Base-by-base conservation (phyloP, 805 yeast species). In the Candida nitratophila region DNA sequence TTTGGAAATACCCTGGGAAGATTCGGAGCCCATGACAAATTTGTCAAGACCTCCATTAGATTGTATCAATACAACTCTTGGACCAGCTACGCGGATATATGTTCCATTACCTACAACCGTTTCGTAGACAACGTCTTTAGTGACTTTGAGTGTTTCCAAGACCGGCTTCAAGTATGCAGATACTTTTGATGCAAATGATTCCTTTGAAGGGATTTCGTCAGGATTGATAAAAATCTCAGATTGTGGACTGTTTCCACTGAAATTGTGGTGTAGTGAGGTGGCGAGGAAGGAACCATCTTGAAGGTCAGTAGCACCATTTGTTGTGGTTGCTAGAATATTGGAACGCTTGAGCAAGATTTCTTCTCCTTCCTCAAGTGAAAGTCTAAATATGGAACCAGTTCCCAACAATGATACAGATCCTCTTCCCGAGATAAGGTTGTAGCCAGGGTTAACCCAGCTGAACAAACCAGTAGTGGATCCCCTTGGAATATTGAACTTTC, bases 361-460 rank as follows among this genome's bases (percentile, higher is more conserved):
- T 49, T 80, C 85, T 20, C 57, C 69, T 16, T 63, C 69, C 3
- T 52, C 61, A 21, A 80, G 56, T 29, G 63, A 63, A 15, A 78
- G 60, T 46, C 68, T 70, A 55, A 76, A 77, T 20, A 80, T 57
- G 12, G 75, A 67, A 0, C 86, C 85, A 21, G 65, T 62, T 1
- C 83, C 85, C 15, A 69, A 73, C 15, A 81, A 49, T 1, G 79
- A 78, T 2, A 68, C 68, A 41, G 68, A 71, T 0, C 86, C 86
- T 47, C 86, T 65, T 1, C 86, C 86, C 22, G 74, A 69, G 6
- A 78, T 49, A 32, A 75, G 60, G 0, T 71, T 63, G 52, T 70
- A 79, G 0, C 80, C 80, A 12, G 61, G 42, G 29, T 58, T 59
- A 30, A 48, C 47, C 61, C 66, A 65, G 19, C 52, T 50, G 47